Percentiles rank a stretch among this genome's conserved stretches.
Conservation (phyloP, 2,329 filamentous ascomycete genomes). For the Penicillium sp. region DNA sequence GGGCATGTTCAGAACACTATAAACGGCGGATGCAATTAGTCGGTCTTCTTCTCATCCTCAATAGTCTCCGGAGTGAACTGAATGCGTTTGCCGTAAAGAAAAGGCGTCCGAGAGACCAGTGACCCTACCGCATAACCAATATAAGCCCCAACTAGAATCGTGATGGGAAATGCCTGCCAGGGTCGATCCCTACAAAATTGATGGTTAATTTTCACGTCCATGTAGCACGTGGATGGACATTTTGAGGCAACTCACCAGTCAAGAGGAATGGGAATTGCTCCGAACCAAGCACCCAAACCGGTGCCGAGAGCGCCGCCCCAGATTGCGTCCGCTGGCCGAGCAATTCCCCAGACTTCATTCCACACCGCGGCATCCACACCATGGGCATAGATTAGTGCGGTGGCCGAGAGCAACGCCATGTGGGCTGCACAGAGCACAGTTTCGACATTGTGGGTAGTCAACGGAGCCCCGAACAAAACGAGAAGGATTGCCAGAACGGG, state of each 20-base stretch:
- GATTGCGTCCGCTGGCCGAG: conserved; percentile 71
- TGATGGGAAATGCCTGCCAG: conserved; percentile 97
- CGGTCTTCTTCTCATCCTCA: conserved; percentile 18
- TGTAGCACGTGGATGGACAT: background rate
- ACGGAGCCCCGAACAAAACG: conserved; percentile 84
- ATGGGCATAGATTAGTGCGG: conserved; percentile 79
- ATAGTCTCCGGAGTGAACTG: conserved; percentile 25
- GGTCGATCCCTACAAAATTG: conserved; percentile 69
- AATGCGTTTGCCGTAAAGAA: conserved; percentile 34
- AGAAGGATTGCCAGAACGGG: conserved; percentile 57
- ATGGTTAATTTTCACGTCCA: conserved; percentile 4
- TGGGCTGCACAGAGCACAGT: conserved; percentile 78
- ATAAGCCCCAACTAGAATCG: conserved; percentile 77
- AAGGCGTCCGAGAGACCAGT: conserved; percentile 25
- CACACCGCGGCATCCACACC: conserved; percentile 69
- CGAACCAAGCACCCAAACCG: conserved; percentile 79
- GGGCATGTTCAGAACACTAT: no score
- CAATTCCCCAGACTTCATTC: conserved; percentile 61
- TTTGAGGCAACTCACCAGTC: conserved; percentile 60
- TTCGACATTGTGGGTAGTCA: conserved; percentile 71
- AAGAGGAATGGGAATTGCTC: conserved; percentile 88
- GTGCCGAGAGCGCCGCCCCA: conserved; percentile 78
- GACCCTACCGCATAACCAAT: conserved; percentile 65
- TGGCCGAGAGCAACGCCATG: conserved; percentile 68
- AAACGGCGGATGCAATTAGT: conserved; percentile 2